Conservation (phyloP, 768 basidiomycete genomes). For the Boletus rex-veris region DNA sequence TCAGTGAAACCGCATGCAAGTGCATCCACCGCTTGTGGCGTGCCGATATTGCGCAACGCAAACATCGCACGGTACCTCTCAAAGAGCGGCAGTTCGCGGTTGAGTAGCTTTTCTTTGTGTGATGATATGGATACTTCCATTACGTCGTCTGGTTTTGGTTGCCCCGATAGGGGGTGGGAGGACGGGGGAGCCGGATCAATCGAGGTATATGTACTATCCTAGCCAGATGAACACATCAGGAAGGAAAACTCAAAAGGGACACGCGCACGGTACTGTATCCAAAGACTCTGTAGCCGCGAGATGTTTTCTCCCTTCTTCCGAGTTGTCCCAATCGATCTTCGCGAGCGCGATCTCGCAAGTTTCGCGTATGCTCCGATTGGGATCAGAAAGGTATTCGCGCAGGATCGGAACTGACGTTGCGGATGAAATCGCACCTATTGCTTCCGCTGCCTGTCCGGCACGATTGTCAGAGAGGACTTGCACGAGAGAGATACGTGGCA, state of each 20-base stretch:
- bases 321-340: constrained; percentile 91
- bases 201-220: constrained; percentile 65
- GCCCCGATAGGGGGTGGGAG: constrained; percentile 56
- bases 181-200: constrained; percentile 88
- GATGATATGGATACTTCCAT: constrained; percentile 46
- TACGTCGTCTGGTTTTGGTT: constrained; percentile 48
- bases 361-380: constrained; percentile 77
- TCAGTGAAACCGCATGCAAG: constrained; percentile 90
- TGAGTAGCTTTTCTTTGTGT: constrained; percentile 61
- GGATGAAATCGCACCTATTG: constrained; percentile 90
- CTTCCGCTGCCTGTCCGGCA: constrained; percentile 83
- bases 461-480: constrained; percentile 8
- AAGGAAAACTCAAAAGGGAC: neutral
- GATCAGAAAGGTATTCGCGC: constrained; percentile 65
- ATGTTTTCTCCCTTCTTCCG: constrained; percentile 63
- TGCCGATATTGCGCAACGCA: constrained; percentile 89
- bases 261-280: constrained; percentile 37
- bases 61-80: constrained; percentile 98
- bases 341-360: constrained; percentile 97
- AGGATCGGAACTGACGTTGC: constrained; percentile 64
- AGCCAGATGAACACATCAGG: neutral
- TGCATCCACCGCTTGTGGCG: constrained; percentile 80
- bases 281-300: constrained; percentile 29
- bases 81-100: constrained; percentile 71
- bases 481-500: neutral